Evolutionary conservation across 331 rosid species (phyloP).

Genomic region (Ulmus americana): DNA sequence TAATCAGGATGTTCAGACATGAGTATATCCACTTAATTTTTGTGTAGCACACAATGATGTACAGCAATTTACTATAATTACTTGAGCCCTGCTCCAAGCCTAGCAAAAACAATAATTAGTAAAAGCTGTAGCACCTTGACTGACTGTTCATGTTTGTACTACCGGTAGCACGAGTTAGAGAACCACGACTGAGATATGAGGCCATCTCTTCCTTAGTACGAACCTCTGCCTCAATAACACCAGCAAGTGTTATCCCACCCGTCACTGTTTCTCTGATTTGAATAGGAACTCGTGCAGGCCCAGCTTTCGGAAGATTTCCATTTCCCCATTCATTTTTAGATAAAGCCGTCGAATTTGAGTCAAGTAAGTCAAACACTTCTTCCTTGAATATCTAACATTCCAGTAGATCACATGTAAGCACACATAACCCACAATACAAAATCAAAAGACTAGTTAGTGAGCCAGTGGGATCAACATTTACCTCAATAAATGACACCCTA

Average conservation of each 20-base stretch:
- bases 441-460: not conserved
- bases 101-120: not conserved
- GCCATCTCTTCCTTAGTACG: conserved; percentile 83
- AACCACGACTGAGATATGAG: conserved; percentile 64
- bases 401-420: conserved; percentile 4
- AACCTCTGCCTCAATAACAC: conserved; percentile 80
- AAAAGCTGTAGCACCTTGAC: conserved; percentile 50
- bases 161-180: conserved; percentile 79
- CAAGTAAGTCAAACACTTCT: conserved; percentile 89
- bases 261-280: conserved; percentile 76
- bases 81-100: not conserved
- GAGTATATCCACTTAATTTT: too few relatives aligned
- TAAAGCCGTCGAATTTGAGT: conserved; percentile 34
- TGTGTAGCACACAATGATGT: too few relatives aligned
- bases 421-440: conserved; percentile 3
- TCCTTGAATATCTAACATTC: conserved; percentile 75
- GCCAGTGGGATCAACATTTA: conserved; percentile 12
- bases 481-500: conserved; percentile 89
- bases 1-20: too few relatives aligned
- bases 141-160: conserved; percentile 93
- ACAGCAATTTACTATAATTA: not conserved
- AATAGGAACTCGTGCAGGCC: conserved; percentile 61
- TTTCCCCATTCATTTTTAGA: conserved; percentile 46
- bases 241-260: conserved; percentile 90
- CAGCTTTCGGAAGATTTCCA: conserved; percentile 35